Percentiles rank a stretch among this genome's conserved stretches.
Conservation (phyloP, 2,329 filamentous ascomycete species). For the Aspergillus fumigatus region DNA sequence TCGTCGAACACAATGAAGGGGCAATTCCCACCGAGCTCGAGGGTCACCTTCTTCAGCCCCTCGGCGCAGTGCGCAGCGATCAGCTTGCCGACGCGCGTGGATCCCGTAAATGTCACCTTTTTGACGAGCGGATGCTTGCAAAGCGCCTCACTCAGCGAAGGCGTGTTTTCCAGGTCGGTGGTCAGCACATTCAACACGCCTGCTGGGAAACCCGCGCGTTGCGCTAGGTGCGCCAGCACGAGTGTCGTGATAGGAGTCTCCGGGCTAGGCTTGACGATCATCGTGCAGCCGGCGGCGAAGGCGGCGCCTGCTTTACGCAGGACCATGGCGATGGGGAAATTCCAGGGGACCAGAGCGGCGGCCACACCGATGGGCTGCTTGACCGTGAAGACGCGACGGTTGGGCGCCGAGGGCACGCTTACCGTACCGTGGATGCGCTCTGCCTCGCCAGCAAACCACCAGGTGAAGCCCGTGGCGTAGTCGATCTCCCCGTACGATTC, state of each 20-base stretch:
- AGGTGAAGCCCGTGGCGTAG: slow-evolving; percentile 51
- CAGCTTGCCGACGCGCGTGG: slow-evolving; percentile 58
- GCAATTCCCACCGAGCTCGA: slow-evolving; percentile 63
- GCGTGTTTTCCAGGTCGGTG: slow-evolving; percentile 42
- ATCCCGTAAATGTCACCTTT: slow-evolving; percentile 59
- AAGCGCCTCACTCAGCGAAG: slow-evolving; percentile 45
- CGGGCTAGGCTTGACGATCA: slow-evolving; percentile 68
- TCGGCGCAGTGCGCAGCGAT: slow-evolving; percentile 57
- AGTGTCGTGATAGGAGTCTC: slow-evolving; percentile 60
- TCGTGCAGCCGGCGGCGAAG: slow-evolving; percentile 67
- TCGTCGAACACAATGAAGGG: slow-evolving; percentile 63
- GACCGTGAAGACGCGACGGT: slow-evolving; percentile 63
- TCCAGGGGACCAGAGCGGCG: slow-evolving; percentile 68
- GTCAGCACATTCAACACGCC: slow-evolving; percentile 60
- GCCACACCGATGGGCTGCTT: slow-evolving; percentile 70
- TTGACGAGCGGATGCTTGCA: slow-evolving; percentile 54
- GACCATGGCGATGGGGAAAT: slow-evolving; percentile 66
- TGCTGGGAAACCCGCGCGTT: slow-evolving; percentile 53
- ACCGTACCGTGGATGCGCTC: slow-evolving; percentile 60
- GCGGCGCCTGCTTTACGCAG: slow-evolving; percentile 64
- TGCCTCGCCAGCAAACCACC: slow-evolving; percentile 60
- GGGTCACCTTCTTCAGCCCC: slow-evolving; percentile 60
- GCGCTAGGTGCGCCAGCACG: slow-evolving; percentile 49
- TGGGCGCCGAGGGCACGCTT: slow-evolving; percentile 55
- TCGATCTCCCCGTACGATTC: slow-evolving; percentile 55